A percentile compares a stretch with the other conserved stretches of the same genome.
Conservation (phyloP, 352 stramenopile species). For the Globisporangium irregulare region DNA sequence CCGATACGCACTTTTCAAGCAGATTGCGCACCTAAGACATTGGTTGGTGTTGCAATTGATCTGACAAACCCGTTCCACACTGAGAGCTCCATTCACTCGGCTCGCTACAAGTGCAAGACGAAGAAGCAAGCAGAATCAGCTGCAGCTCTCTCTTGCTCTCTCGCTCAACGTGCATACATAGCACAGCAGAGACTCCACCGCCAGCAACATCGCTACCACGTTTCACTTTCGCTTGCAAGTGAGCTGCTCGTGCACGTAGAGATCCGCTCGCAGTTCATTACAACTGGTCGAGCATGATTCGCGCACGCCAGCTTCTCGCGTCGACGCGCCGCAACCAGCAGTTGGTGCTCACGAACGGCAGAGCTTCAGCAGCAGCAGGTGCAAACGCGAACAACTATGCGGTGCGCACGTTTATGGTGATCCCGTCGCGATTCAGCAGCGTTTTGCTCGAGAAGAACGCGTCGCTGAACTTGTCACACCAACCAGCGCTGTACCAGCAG, state of each 20-base stretch:
- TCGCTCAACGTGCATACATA: neutral
- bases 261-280: neutral
- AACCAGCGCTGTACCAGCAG: neutral
- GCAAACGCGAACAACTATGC: conserved; percentile 15
- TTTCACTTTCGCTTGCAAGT: neutral
- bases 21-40: conserved; percentile 4
- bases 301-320: conserved; percentile 22
- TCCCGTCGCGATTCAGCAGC: conserved; percentile 10
- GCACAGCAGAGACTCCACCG: neutral
- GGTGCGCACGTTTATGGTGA: conserved; percentile 11
- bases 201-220: neutral
- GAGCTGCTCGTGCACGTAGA: neutral
- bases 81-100: conserved; percentile 7
- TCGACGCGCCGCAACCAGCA: conserved; percentile 18
- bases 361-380: neutral
- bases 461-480: neutral
- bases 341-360: conserved; percentile 17
- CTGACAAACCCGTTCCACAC: neutral
- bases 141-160: neutral
- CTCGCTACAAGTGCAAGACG: conserved; percentile 1
- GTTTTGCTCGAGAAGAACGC: conserved; percentile 10
- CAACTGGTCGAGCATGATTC: conserved; percentile 19
- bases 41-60: conserved; percentile 7
- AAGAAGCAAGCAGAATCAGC: conserved; percentile 5
- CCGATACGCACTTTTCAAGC: neutral